Percentiles rank a stretch among this genome's conserved stretches.
Conservation (phyloP, 768 basidiomycete species). For the Phylloporus sp. region DNA sequence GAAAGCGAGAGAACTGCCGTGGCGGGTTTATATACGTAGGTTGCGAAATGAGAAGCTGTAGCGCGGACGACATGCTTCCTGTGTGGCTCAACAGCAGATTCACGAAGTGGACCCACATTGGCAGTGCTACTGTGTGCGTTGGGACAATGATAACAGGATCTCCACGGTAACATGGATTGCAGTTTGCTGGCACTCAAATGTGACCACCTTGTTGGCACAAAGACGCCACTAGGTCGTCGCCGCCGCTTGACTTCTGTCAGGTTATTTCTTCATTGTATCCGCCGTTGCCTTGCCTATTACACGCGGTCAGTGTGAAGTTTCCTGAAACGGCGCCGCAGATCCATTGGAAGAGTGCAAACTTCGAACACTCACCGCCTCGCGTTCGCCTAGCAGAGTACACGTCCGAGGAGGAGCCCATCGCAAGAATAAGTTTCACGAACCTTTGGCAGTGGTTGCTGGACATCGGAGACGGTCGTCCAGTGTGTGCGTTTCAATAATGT, state of each 20-base stretch:
- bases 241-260: neutral
- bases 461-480: too few relatives aligned
- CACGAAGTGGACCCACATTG: neutral
- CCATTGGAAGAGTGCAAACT: neutral
- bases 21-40: constrained; percentile 15
- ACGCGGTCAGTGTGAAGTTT: neutral
- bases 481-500: too few relatives aligned
- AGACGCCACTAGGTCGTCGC: neutral
- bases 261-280: constrained; percentile 5
- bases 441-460: too few relatives aligned
- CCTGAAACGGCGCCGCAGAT: constrained; percentile 3
- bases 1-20: neutral
- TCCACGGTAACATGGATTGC: neutral
- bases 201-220: neutral
- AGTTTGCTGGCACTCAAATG: too few relatives aligned
- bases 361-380: neutral
- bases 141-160: neutral
- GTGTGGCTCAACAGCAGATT: neutral
- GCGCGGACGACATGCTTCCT: neutral
- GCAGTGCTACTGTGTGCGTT: neutral
- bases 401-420: too few relatives aligned
- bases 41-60: constrained; percentile 1
- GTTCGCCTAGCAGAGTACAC: too few relatives aligned
- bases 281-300: neutral
- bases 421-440: too few relatives aligned